Evolutionary conservation across 805 yeast species (phyloP), one percentile per base, ranked within the genome.

Genomic region (Candida rishiriensis): DNA sequence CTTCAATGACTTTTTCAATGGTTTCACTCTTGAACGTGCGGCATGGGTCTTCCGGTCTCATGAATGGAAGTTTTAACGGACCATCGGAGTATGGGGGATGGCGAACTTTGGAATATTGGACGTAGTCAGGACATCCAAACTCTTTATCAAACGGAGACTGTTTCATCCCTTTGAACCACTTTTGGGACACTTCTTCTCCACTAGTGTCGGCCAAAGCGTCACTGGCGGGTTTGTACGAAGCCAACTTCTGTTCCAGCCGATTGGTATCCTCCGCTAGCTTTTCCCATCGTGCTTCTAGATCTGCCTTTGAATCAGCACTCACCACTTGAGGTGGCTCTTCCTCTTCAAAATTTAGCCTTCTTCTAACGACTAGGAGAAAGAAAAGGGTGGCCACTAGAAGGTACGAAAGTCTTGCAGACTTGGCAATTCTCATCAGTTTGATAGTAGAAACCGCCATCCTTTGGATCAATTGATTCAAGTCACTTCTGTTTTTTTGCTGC

Each of bases 11-110:
- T 13, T 56, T 53, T 50, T 88, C 97, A 3, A 89, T 82, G 0
- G 77, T 76, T 0, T 56, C 52, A 0, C 90, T 83, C 3, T 48
- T 51, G 60, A 87, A 88, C 0, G 95, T 88, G 8, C 96, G 75
- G 59, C 96, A 89, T 32, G 73, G 59, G 12, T 65, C 67, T 0
- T 77, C 69, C 1, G 97, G 97, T 52, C 97, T 69, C 81, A 87
- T 90, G 51, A 57, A 85, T 1, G 96, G 88, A 46, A 82, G 68
- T 33, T 61, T 53, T 39, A 76, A 60, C 2, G 71, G 63, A 0
- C 96, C 95, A 2, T 56, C 50, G 1, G 85, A 73, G 26, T 67
- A 69, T 1, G 95, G 95, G 1, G 51, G 57, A 52, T 85, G 91
- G 35, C 64, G 64, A 4, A 43, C 47, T 43, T 72, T 60, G 1